Evolutionary conservation across 768 basidiomycete genomes (phyloP).

Genomic region (Tulasnella sp.): DNA sequence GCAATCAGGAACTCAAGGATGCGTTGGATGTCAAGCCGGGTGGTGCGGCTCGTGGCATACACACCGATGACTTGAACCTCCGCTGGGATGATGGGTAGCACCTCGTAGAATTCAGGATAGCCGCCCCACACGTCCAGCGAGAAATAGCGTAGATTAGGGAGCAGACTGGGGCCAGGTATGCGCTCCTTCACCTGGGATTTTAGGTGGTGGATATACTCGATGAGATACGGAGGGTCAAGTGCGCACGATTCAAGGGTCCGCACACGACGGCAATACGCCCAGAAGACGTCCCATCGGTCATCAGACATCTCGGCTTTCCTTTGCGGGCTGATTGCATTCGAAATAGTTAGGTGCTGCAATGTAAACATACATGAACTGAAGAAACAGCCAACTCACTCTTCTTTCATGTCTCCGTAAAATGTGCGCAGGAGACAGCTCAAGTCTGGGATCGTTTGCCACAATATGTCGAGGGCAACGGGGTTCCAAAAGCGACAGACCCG

Average conservation of each 20-base stretch:
- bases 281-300: background rate
- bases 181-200: background rate
- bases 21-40: too few species aligned
- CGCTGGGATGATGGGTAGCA: background rate
- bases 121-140: background rate
- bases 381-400: background rate
- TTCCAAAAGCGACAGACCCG: background rate
- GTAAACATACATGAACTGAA: background rate
- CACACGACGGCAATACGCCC: background rate
- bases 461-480: background rate
- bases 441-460: background rate
- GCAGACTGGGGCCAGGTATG: background rate
- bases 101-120: background rate
- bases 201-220: background rate
- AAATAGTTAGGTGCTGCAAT: background rate
- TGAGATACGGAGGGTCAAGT: background rate
- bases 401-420: too few species aligned
- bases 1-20: too few species aligned
- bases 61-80: background rate
- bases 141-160: background rate
- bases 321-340: background rate
- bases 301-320: background rate
- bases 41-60: too few species aligned
- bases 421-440: too few species aligned
- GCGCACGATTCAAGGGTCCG: background rate